These are phyloP conservation scores for Suillus subalutaceus DNA, from an alignment of 768 basidiomycete genomes.

Conservation along the genomic window DNA sequence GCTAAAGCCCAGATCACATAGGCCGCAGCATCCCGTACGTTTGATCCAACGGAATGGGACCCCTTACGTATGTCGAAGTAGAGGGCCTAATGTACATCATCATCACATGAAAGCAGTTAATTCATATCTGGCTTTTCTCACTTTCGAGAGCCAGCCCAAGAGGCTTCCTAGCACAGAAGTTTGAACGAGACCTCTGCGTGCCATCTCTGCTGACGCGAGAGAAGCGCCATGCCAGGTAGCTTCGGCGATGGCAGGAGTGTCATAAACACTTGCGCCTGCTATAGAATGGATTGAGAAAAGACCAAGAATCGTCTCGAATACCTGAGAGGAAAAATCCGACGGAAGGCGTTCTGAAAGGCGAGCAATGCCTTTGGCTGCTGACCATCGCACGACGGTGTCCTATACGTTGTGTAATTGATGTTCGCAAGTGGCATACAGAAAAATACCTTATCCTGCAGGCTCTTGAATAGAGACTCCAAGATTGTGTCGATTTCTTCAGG, in stretches of 20 bases:
- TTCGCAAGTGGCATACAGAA: neutral
- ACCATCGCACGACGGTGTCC: slow-evolving; percentile 96
- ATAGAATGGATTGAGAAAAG: slow-evolving; percentile 80
- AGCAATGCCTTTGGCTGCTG: slow-evolving; percentile 89
- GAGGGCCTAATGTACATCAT: slow-evolving; percentile 60
- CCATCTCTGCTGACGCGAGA: slow-evolving; percentile 90
- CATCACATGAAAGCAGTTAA: slow-evolving; percentile 12
- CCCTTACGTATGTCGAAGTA: slow-evolving; percentile 92
- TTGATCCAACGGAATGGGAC: slow-evolving; percentile 91
- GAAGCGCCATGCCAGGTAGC: slow-evolving; percentile 94
- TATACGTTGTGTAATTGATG: slow-evolving; percentile 31
- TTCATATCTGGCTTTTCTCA: slow-evolving; percentile 29
- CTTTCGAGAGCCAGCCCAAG: slow-evolving; percentile 83
- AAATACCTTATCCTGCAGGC: slow-evolving; percentile 79
- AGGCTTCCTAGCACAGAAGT: slow-evolving; percentile 59
- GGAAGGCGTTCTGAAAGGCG: slow-evolving; percentile 84
- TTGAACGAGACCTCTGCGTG: slow-evolving; percentile 75
- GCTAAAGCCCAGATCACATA: slow-evolving; percentile 97
- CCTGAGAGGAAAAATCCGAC: slow-evolving; percentile 70
- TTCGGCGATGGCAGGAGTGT: slow-evolving; percentile 79
- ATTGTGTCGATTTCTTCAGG: slow-evolving; percentile 78
- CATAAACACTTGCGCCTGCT: slow-evolving; percentile 63
- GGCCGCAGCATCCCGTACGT: slow-evolving; percentile 91
- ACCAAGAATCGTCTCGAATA: slow-evolving; percentile 76
- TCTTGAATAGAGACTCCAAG: slow-evolving; percentile 71